Evolutionary conservation across 1,284 basidiomycete species (phyloP), one percentile per base, ranked within the genome.

Genomic region (Fomitopsis pinicola): DNA sequence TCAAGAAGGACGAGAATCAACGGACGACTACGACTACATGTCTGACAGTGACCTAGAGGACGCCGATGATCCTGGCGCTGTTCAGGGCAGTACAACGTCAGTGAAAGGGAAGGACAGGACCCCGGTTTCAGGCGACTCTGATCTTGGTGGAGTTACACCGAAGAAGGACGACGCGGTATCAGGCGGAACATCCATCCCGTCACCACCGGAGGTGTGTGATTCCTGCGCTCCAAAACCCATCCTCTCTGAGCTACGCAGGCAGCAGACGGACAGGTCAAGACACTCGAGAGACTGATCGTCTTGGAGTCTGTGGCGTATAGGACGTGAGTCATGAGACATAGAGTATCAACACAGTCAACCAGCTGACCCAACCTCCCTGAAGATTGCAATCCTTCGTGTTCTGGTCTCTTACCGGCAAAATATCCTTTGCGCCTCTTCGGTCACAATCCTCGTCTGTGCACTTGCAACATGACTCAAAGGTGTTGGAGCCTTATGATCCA

Each of bases 281-380:
- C 22, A 6, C 19, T 10, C 10, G 26, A 28, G 26, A 48, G 14
- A 14, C 45, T 26, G 7, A 14, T 48, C 19, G 22, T 28, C 26
- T 26, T 48, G 12, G 45, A 48, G 22, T 26, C 45, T 7, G 45
- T 30, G 83, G 79, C 64, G 79, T 84, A 74, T 91, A 94, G 70
- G 89, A 86, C 62, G 52, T 54, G 22, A n/a, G 52, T 22, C 22
- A 22, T 22, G 22, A 22, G 22, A 22, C 2, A 22, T 54, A 48
- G 14, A 15, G 8, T 10, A n/a, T 10, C 15, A 15, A 6, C 9
- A 1, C 9, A 2, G 33, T 35, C 5, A 36, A 7, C 45, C 33
- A 12, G 30, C 12, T 54, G 33, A 17, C 17, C 14, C 26, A n/a
- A 48, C 22, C 28, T 48, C 33, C 19, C 1, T 19, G 15, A 8